A percentile compares a stretch with the other conserved stretches of the same genome.
Conservation (phyloP, 805 yeast genomes). For the Wickerhamiella alocasiicola region DNA sequence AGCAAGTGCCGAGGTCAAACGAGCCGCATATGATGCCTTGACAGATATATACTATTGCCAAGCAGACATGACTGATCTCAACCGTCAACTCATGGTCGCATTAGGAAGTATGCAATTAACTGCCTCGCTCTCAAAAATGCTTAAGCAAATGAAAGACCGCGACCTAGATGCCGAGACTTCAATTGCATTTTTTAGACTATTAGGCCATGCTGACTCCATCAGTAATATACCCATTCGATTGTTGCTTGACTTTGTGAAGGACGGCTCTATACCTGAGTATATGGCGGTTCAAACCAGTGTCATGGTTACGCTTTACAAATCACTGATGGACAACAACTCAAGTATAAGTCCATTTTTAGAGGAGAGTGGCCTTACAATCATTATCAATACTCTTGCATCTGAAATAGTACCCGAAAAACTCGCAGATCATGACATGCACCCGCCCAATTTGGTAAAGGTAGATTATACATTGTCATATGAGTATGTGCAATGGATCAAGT, state of each 20-base stretch:
- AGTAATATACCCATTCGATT: constrained; percentile 1
- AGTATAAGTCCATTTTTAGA: neutral
- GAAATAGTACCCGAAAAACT: constrained; percentile 3
- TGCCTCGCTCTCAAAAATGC: constrained; percentile 1
- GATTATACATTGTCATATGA: constrained; percentile 11
- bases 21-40: constrained; percentile 2
- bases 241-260: constrained; percentile 5
- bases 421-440: neutral
- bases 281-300: constrained; percentile 9
- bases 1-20: neutral
- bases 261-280: neutral
- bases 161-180: neutral
- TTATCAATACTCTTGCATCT: neutral
- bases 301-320: constrained; percentile 6
- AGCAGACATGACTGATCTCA: neutral
- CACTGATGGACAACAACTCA: constrained; percentile 6
- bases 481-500: constrained; percentile 10
- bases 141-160: neutral
- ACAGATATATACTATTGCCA: constrained; percentile 4
- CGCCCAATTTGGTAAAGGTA: constrained; percentile 3
- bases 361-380: neutral
- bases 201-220: neutral
- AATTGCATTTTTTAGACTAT: neutral
- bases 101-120: constrained; percentile 3
- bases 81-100: neutral